Percentiles rank a stretch among this genome's conserved stretches.
phyloP scores from a whole-genome alignment of 2,329 filamentous ascomycete genomes.

The Xylaria sp. region DNA sequence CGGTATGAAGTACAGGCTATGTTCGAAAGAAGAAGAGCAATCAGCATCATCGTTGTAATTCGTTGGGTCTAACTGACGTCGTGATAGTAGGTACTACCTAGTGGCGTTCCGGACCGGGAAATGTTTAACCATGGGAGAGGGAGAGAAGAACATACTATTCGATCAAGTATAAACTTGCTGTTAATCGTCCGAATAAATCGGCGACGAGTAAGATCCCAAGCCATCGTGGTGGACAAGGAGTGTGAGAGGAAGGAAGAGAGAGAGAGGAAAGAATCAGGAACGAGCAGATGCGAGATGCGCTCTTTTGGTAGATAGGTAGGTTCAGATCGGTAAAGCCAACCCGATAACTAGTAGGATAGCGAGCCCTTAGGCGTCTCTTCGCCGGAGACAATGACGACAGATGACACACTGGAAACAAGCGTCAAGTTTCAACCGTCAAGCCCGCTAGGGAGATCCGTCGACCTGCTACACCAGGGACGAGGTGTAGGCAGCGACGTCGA shows the following conservation, averaged over 20 bases:
- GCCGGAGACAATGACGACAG: conserved; percentile 15
- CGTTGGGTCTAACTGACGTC: not conserved
- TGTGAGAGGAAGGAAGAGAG: conserved; percentile 3
- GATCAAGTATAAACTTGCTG: conserved; percentile 67
- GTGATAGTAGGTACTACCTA: not conserved
- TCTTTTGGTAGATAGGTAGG: conserved; percentile 6
- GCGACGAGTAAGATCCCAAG: conserved; percentile 54
- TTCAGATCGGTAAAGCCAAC: conserved; percentile 1
- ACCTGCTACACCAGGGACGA: too few relatives aligned
- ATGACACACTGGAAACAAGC: conserved; percentile 5
- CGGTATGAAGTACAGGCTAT: conserved; percentile 79
- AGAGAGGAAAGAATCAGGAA: not conserved
- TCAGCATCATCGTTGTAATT: conserved; percentile 4
- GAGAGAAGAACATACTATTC: conserved; percentile 53
- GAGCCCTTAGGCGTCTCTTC: conserved; percentile 1
- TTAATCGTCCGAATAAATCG: conserved; percentile 62
- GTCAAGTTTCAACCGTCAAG: not conserved
- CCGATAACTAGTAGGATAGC: not conserved
- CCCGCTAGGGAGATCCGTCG: too few relatives aligned
- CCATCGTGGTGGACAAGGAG: conserved; percentile 38
- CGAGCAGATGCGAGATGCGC: conserved; percentile 3
- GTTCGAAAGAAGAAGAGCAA: conserved; percentile 1
- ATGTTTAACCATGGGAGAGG: not conserved
- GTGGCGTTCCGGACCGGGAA: not conserved
- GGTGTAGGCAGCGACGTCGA: too few relatives aligned